These are phyloP conservation scores for Eutypella sp. DNA, from an alignment of 2,329 filamentous ascomycete species.

Conservation along the genomic window DNA sequence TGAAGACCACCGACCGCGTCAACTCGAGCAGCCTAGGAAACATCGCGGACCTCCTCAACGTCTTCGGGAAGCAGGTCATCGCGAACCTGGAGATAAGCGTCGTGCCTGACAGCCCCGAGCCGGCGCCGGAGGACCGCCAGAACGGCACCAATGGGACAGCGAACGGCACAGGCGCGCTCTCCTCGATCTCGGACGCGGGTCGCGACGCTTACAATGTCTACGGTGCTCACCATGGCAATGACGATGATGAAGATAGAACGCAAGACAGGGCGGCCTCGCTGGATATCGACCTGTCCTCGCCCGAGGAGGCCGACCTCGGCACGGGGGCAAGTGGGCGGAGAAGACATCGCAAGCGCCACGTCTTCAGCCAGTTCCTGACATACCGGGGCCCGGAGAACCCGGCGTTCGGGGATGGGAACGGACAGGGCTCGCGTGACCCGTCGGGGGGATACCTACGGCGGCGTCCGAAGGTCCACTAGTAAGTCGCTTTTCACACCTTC, in stretches of 20 bases:
- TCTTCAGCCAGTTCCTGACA: constrained; percentile 39
- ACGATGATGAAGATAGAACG: constrained; percentile 19
- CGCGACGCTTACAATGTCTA: constrained; percentile 27
- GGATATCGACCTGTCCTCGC: constrained; percentile 36
- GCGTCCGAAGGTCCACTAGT: constrained; percentile 25
- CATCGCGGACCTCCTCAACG: constrained; percentile 63
- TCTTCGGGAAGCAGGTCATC: constrained; percentile 74
- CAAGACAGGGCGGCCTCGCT: constrained; percentile 28
- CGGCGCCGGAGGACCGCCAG: constrained; percentile 18
- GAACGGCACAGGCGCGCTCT: constrained; percentile 24
- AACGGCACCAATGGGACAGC: constrained; percentile 11
- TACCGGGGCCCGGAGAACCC: constrained; percentile 24
- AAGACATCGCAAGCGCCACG: constrained; percentile 25
- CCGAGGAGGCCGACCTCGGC: constrained; percentile 30
- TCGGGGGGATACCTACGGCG: constrained; percentile 9
- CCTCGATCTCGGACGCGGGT: constrained; percentile 8
- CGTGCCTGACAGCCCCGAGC: constrained; percentile 29
- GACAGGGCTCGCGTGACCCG: constrained; percentile 15
- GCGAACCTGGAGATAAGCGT: constrained; percentile 68
- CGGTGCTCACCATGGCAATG: constrained; percentile 24
- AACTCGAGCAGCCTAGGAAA: constrained; percentile 52
- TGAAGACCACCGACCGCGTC: constrained; percentile 42
- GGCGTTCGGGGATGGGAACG: constrained; percentile 17
- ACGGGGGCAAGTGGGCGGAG: constrained; percentile 15
- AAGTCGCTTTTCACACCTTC: constrained; percentile 7